Evolutionary conservation across 1,139 yeast genomes (phyloP).

Genomic region (Yamadazyma buinensis): DNA sequence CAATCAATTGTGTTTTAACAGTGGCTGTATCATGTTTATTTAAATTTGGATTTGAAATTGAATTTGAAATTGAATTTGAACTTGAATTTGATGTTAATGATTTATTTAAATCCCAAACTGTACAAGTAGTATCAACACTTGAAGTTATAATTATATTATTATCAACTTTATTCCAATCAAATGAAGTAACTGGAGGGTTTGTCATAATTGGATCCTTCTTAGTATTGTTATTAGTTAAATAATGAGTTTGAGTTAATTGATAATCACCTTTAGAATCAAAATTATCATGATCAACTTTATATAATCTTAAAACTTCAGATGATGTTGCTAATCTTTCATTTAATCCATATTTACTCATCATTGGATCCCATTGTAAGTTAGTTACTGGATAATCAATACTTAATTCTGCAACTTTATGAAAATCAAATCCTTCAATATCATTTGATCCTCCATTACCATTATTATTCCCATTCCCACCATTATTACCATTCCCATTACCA

Average conservation of each 20-base stretch:
- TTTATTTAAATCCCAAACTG: constrained; percentile 81
- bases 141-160: constrained; percentile 74
- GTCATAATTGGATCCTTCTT: constrained; percentile 38
- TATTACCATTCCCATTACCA: too few relatives aligned
- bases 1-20: constrained; percentile 90
- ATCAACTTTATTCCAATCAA: constrained; percentile 85
- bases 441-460: constrained; percentile 12
- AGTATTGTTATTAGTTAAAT: constrained; percentile 28
- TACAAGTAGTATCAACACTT: constrained; percentile 93
- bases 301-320: constrained; percentile 67
- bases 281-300: constrained; percentile 44
- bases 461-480: too few relatives aligned
- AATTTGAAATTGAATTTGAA: background rate
- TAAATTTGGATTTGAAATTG: constrained; percentile 5
- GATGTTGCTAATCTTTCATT: constrained; percentile 57
- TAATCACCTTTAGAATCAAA: constrained; percentile 29
- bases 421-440: constrained; percentile 40
- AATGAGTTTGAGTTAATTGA: constrained; percentile 36
- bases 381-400: constrained; percentile 65
- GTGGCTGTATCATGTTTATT: constrained; percentile 52
- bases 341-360: constrained; percentile 22
- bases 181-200: constrained; percentile 82
- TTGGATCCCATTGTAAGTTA: constrained; percentile 71
- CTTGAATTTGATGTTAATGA: constrained; percentile 10
- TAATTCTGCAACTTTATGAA: constrained; percentile 49